Evolutionary conservation across 1,284 basidiomycete species (phyloP).

Genomic region (Moniliella sp.): DNA sequence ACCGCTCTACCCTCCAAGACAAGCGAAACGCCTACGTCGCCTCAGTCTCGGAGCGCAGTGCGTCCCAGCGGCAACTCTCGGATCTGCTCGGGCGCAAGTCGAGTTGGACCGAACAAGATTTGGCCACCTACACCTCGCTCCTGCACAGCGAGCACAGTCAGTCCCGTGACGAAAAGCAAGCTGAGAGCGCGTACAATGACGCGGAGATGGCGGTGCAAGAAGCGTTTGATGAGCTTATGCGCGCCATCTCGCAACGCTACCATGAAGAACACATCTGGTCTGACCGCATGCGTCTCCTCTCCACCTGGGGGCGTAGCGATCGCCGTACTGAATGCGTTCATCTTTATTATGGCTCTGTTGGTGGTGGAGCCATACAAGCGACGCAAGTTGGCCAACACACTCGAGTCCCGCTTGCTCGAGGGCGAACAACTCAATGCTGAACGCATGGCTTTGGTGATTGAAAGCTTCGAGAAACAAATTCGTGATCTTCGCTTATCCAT

Average conservation of each 20-base stretch:
- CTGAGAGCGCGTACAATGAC: slow-evolving; percentile 12
- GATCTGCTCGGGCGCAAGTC: slow-evolving; percentile 22
- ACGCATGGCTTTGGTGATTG: neutral
- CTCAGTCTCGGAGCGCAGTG: slow-evolving; percentile 10
- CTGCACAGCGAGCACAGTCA: slow-evolving; percentile 19
- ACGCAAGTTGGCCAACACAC: slow-evolving; percentile 24
- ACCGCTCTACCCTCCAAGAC: slow-evolving; percentile 5
- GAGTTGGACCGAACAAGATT: slow-evolving; percentile 18
- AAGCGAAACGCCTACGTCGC: slow-evolving; percentile 12
- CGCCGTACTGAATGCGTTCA: slow-evolving; percentile 17
- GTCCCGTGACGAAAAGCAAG: slow-evolving; percentile 8
- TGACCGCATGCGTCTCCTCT: slow-evolving; percentile 17
- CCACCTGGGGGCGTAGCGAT: slow-evolving; percentile 19
- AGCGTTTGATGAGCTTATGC: slow-evolving; percentile 22
- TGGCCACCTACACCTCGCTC: slow-evolving; percentile 19
- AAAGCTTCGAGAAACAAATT: neutral
- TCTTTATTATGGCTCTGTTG: slow-evolving; percentile 25
- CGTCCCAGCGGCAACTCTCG: slow-evolving; percentile 18
- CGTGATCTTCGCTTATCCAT: no score
- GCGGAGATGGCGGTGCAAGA: slow-evolving; percentile 12
- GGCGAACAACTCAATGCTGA: slow-evolving; percentile 11
- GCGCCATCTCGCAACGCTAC: slow-evolving; percentile 21
- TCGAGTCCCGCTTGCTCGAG: slow-evolving; percentile 14
- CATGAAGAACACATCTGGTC: slow-evolving; percentile 31
- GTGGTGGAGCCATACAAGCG: slow-evolving; percentile 32